A percentile compares a stretch with the other conserved stretches of the same genome.
These are phyloP conservation scores for Termitomyces sp. DNA, from an alignment of 768 basidiomycete species.

Conservation along the genomic window DNA sequence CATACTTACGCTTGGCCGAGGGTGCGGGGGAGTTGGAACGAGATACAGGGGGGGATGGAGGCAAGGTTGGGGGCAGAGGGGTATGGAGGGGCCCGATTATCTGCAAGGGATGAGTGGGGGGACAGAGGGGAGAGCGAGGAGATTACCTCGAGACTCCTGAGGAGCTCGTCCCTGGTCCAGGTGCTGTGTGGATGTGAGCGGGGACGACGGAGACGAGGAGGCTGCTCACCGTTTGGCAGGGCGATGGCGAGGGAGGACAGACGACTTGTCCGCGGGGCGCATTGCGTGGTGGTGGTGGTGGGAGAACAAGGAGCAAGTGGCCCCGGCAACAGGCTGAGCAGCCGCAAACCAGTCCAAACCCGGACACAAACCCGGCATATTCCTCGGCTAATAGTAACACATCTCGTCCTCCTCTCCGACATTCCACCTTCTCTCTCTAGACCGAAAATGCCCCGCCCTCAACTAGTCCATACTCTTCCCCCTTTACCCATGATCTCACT, in stretches of 20 bases:
- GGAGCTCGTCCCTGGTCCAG: constrained; percentile 49
- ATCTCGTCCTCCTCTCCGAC: neutral
- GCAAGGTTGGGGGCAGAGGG: constrained; percentile 43
- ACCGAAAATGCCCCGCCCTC: constrained; percentile 17
- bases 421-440: constrained; percentile 6
- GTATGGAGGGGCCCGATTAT: constrained; percentile 38
- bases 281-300: constrained; percentile 35
- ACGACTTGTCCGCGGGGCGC: constrained; percentile 6
- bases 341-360: constrained; percentile 18
- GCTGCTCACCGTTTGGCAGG: constrained; percentile 30
- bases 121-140: constrained; percentile 1
- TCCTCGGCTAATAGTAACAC: constrained; percentile 17
- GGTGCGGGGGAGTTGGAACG: constrained; percentile 45
- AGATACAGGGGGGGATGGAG: constrained; percentile 50
- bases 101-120: constrained; percentile 23
- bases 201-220: constrained; percentile 13
- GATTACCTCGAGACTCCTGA: constrained; percentile 43
- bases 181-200: constrained; percentile 29
- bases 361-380: constrained; percentile 8
- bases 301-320: constrained; percentile 38
- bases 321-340: constrained; percentile 9
- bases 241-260: constrained; percentile 18
- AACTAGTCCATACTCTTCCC: too few species aligned
- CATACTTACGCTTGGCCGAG: constrained; percentile 46
- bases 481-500: too few species aligned